A percentile compares a stretch with the other conserved stretches of the same genome.
Conservation (phyloP, 257 asterid species). For the Penstemon davidsonii region DNA sequence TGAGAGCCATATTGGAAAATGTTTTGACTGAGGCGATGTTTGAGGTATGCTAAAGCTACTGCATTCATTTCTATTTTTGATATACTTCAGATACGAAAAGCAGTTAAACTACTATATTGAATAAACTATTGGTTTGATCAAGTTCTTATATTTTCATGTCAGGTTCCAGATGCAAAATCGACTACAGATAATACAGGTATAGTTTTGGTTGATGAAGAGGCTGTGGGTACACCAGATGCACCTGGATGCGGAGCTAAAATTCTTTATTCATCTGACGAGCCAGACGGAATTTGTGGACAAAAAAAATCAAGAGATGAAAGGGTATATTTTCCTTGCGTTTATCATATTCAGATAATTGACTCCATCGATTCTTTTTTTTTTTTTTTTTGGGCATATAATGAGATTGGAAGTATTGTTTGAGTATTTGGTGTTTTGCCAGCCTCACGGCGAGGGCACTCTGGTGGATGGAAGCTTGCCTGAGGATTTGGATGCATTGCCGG, state of each 20-base stretch:
- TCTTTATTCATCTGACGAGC: conserved; percentile 35
- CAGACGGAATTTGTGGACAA: conserved; percentile 27
- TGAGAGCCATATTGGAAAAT: conserved; percentile 85
- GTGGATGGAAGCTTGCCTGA: conserved; percentile 30
- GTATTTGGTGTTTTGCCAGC: conserved; percentile 3
- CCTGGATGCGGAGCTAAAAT: conserved; percentile 86
- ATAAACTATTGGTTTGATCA: neutral
- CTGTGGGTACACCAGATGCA: conserved; percentile 65
- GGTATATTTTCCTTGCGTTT: conserved; percentile 31
- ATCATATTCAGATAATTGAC: neutral
- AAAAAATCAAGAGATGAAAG: conserved; percentile 33
- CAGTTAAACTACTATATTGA: conserved; percentile 2
- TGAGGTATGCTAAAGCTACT: conserved; percentile 54
- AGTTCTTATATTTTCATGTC: conserved; percentile 19
- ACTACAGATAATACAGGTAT: conserved; percentile 45
- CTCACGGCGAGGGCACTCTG: conserved; percentile 34
- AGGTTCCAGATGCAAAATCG: conserved; percentile 78
- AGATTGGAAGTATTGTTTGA: neutral
- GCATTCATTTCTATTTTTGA: conserved; percentile 4
- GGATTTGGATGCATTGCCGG: conserved; percentile 35
- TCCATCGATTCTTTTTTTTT: neutral
- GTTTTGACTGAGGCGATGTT: conserved; percentile 90
- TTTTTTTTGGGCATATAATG: neutral
- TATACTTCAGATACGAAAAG: neutral
- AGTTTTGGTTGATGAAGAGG: conserved; percentile 91